phyloP scores from a whole-genome alignment of 345 rosid species.

The Microcos paniculata region DNA sequence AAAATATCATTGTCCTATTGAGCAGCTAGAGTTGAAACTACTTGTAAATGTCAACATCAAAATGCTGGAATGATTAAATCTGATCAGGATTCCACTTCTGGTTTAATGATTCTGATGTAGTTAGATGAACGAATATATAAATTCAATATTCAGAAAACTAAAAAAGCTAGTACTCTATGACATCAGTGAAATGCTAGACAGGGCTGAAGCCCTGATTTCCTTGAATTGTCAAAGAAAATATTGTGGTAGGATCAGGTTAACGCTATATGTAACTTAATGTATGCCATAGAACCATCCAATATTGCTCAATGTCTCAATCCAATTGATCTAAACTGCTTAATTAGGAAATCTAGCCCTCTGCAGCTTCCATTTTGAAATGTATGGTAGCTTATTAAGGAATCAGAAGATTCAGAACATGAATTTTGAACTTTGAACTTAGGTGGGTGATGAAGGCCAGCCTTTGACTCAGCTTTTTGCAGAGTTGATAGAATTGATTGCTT shows the following conservation, averaged over 20 bases:
- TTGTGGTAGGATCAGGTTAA: background rate
- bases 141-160: background rate
- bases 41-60: background rate
- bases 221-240: background rate
- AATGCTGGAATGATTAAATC: background rate
- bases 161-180: background rate
- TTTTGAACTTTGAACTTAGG: background rate
- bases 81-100: background rate
- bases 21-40: no score
- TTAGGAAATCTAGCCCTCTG: background rate
- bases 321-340: background rate
- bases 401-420: background rate
- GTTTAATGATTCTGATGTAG: no score
- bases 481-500: background rate
- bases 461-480: background rate
- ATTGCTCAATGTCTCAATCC: background rate
- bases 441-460: background rate
- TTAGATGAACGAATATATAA: background rate
- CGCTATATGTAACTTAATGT: background rate
- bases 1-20: background rate
- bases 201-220: background rate
- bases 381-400: background rate
- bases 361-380: background rate
- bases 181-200: background rate
- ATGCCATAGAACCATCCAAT: background rate